These are phyloP conservation scores for Coniochaeta hoffmannii DNA, from an alignment of 2,329 filamentous ascomycete species.

Conservation along the genomic window DNA sequence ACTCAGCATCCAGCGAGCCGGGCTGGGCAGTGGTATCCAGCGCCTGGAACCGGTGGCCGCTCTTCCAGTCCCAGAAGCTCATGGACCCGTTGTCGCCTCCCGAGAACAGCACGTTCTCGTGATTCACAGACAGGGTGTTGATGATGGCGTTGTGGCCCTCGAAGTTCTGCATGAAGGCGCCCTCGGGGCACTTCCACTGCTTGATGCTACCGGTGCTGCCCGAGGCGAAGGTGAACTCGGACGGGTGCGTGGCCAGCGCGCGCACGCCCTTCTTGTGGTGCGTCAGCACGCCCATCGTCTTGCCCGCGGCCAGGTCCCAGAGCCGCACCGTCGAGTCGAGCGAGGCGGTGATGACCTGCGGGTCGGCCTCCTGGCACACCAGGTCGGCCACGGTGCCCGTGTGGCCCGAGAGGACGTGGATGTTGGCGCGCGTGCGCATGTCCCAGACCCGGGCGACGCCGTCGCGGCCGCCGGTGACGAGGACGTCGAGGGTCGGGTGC, in stretches of 20 bases:
- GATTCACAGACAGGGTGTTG: slow-evolving; percentile 87
- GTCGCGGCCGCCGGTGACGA: slow-evolving; percentile 91
- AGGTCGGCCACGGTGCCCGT: slow-evolving; percentile 84
- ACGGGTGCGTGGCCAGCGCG: slow-evolving; percentile 74
- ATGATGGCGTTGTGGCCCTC: slow-evolving; percentile 95
- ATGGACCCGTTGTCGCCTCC: slow-evolving; percentile 95
- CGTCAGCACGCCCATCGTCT: slow-evolving; percentile 90
- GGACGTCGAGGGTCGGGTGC: slow-evolving; percentile 90
- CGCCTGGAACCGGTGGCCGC: slow-evolving; percentile 83
- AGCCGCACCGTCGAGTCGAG: slow-evolving; percentile 85
- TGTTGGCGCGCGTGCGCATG: slow-evolving; percentile 92
- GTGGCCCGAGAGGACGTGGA: slow-evolving; percentile 88
- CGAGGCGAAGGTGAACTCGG: slow-evolving; percentile 92
- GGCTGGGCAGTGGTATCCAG: slow-evolving; percentile 90
- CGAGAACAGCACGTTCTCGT: slow-evolving; percentile 91
- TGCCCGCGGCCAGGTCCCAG: slow-evolving; percentile 94
- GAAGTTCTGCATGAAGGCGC: slow-evolving; percentile 98
- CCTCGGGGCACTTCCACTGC: slow-evolving; percentile 98
- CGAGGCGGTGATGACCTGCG: slow-evolving; percentile 89
- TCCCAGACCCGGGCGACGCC: slow-evolving; percentile 96
- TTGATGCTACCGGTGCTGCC: slow-evolving; percentile 93
- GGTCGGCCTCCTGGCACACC: slow-evolving; percentile 91
- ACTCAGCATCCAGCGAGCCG: slow-evolving; percentile 86
- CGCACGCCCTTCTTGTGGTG: slow-evolving; percentile 98
- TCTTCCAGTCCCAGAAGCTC: slow-evolving; percentile 99